A percentile compares a stretch with the other conserved stretches of the same genome.
Conservation (phyloP, 495 filamentous ascomycete species). For the Podospora bellae-mahoneyi region DNA sequence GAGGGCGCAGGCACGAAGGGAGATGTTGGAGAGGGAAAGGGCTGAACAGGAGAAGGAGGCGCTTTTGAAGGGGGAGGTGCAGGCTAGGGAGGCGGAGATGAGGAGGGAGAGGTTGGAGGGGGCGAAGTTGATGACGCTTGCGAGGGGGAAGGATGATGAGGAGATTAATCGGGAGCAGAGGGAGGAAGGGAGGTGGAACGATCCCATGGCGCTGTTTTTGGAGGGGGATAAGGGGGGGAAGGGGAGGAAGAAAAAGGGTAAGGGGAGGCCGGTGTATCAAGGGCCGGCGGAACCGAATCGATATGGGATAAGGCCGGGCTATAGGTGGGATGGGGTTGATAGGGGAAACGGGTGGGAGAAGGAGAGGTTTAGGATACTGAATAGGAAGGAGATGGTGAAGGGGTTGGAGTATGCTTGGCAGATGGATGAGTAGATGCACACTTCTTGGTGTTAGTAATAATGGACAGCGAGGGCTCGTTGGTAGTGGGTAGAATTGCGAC, state of each 20-base stretch:
- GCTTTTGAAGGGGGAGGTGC: slow-evolving; percentile 78
- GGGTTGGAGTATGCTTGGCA: slow-evolving; percentile 91
- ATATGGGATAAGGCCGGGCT: slow-evolving; percentile 88
- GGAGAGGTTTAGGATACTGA: slow-evolving; percentile 86
- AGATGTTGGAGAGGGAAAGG: slow-evolving; percentile 65
- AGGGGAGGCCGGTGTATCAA: slow-evolving; percentile 71
- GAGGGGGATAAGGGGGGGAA: slow-evolving; percentile 39
- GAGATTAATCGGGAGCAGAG: slow-evolving; percentile 80
- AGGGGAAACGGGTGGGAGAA: slow-evolving; percentile 90
- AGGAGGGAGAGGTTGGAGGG: slow-evolving; percentile 63
- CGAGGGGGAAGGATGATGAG: slow-evolving; percentile 74
- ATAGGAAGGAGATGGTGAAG: slow-evolving; percentile 66
- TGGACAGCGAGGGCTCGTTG: too few species aligned
- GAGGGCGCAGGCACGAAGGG: slow-evolving; percentile 74
- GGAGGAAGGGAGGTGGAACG: slow-evolving; percentile 77
- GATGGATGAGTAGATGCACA: slow-evolving; percentile 68
- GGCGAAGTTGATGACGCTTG: slow-evolving; percentile 74
- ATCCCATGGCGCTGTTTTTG: slow-evolving; percentile 84
- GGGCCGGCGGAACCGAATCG: slow-evolving; percentile 83
- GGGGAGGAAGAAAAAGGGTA: slow-evolving; percentile 44
- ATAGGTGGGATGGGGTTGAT: slow-evolving; percentile 98
- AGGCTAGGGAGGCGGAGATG: slow-evolving; percentile 53
- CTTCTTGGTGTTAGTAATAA: too few species aligned
- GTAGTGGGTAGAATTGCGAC: too few species aligned
- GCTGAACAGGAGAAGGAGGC: slow-evolving; percentile 60